phyloP scores from a whole-genome alignment of 1,284 basidiomycete genomes.

The Prillingera fragicola region DNA sequence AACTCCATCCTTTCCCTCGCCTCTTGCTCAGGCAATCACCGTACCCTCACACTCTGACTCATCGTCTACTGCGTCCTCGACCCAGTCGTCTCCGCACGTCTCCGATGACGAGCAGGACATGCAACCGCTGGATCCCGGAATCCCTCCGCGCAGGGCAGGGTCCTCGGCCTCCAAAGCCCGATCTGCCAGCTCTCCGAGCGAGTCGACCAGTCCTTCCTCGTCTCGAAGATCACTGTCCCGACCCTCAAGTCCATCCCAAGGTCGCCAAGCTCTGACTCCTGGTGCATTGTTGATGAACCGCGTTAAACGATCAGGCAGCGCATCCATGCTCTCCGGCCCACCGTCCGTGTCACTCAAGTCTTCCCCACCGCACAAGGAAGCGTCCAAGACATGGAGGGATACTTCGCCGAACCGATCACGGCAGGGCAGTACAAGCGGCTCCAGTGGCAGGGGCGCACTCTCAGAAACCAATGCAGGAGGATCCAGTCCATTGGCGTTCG shows the following conservation, averaged over 20 bases:
- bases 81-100: slow-evolving; percentile 24
- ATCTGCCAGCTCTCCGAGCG: slow-evolving; percentile 9
- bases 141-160: slow-evolving; percentile 1
- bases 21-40: slow-evolving; percentile 41
- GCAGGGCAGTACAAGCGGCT: slow-evolving; percentile 15
- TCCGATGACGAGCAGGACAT: slow-evolving; percentile 2
- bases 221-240: slow-evolving; percentile 20
- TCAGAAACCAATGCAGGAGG: slow-evolving; percentile 14
- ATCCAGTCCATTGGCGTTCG: slow-evolving; percentile 34
- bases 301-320: slow-evolving; percentile 27
- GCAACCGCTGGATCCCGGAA: neutral
- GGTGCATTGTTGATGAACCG: slow-evolving; percentile 29
- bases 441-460: slow-evolving; percentile 17
- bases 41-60: slow-evolving; percentile 39
- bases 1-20: slow-evolving; percentile 45
- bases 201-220: slow-evolving; percentile 1
- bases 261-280: slow-evolving; percentile 21
- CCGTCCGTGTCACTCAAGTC: slow-evolving; percentile 9
- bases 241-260: slow-evolving; percentile 26
- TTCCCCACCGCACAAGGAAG: slow-evolving; percentile 18
- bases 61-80: slow-evolving; percentile 36
- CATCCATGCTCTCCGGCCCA: slow-evolving; percentile 16
- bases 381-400: slow-evolving; percentile 9
- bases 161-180: neutral
- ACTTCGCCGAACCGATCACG: slow-evolving; percentile 4